Percentiles rank a stretch among this genome's conserved stretches.
Conservation (phyloP, 345 rosid species). For the Hibiscus mutabilis region DNA sequence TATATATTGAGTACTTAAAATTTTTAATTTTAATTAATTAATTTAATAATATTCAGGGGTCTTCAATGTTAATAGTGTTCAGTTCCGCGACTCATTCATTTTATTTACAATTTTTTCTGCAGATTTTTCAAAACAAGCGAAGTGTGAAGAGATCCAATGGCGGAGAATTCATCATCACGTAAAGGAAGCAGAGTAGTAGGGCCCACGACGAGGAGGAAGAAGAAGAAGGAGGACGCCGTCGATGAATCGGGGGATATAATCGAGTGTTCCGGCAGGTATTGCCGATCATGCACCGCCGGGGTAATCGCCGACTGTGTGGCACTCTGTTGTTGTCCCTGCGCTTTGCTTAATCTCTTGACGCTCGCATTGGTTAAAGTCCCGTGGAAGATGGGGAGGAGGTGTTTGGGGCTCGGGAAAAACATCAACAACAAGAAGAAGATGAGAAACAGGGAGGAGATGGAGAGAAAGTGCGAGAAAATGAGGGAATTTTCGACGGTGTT, state of each 20-base stretch:
- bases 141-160: constrained; percentile 18
- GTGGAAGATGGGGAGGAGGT: constrained; percentile 46
- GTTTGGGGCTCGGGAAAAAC: constrained; percentile 36
- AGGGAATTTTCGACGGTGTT: constrained; percentile 31
- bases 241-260: constrained; percentile 25
- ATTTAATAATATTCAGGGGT: no score
- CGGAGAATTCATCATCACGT: constrained; percentile 14
- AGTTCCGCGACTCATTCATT: no score
- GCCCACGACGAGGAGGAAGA: background rate
- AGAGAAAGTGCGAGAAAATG: constrained; percentile 19
- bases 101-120: background rate
- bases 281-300: constrained; percentile 58
- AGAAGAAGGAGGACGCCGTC: constrained; percentile 8
- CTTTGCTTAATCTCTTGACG: constrained; percentile 42
- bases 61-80: no score
- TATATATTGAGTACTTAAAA: no score
- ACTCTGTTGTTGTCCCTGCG: constrained; percentile 71
- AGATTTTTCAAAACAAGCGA: background rate
- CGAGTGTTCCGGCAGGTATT: constrained; percentile 49
- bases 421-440: constrained; percentile 25
- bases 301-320: constrained; percentile 64
- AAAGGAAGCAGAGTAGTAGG: background rate
- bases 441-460: constrained; percentile 17
- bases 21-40: no score
- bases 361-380: constrained; percentile 57